A percentile compares a stretch with the other conserved stretches of the same genome.
Conservation (phyloP, 345 rosid genomes). For the Acer yangbiense region DNA sequence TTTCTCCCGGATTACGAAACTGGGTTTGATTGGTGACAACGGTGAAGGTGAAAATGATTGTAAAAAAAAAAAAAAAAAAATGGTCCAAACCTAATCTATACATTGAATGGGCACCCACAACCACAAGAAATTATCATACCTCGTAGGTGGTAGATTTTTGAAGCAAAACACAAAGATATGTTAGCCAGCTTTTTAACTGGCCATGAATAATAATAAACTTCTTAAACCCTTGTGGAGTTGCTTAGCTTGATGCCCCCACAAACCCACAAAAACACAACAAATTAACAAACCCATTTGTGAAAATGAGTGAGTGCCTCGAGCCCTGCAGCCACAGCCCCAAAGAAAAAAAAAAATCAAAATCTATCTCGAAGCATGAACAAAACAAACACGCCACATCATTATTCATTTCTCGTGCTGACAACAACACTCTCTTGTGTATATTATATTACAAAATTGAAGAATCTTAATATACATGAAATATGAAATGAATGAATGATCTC, state of each 20-base stretch:
- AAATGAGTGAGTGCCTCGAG: slow-evolving; percentile 41
- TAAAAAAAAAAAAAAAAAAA: background rate
- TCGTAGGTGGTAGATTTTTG: slow-evolving; percentile 26
- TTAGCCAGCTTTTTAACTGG: slow-evolving; percentile 18
- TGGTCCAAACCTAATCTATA: slow-evolving; percentile 7
- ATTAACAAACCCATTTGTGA: slow-evolving; percentile 3
- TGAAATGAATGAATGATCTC: slow-evolving; percentile 20
- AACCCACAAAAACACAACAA: background rate
- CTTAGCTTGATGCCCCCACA: slow-evolving; percentile 21
- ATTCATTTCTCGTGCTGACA: slow-evolving; percentile 40
- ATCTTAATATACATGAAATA: background rate
- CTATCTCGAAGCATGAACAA: slow-evolving; percentile 31
- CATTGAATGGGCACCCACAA: slow-evolving; percentile 24
- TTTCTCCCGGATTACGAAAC: too few relatives aligned
- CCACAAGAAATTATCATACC: slow-evolving; percentile 23
- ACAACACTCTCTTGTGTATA: background rate
- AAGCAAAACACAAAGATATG: slow-evolving; percentile 35
- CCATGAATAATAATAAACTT: slow-evolving; percentile 9
- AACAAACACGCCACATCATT: slow-evolving; percentile 44
- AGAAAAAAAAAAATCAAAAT: slow-evolving; percentile 17
- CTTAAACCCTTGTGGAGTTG: too few relatives aligned
- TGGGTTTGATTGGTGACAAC: background rate
- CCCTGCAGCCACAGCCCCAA: slow-evolving; percentile 24
- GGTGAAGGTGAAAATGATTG: slow-evolving; percentile 2
- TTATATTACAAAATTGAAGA: background rate